Percentiles rank a stretch among this genome's conserved stretches.
Conservation (phyloP, 164 flowering plant genomes). For the grape (Vitis vinifera) region DNA sequence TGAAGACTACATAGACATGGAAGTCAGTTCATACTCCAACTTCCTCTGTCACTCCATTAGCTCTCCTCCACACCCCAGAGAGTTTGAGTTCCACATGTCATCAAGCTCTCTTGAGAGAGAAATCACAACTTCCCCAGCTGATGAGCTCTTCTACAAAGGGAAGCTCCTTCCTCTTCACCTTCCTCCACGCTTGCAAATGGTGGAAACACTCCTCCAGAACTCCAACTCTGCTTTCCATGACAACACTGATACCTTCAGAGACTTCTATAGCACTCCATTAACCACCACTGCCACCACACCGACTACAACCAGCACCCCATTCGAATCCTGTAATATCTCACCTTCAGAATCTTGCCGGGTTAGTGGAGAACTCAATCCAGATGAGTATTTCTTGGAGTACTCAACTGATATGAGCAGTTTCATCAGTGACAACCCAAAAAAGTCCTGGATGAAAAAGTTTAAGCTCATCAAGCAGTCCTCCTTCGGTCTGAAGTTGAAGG, state of each 20-base stretch:
- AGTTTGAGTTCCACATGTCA: conserved; percentile 68
- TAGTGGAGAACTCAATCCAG: conserved; percentile 48
- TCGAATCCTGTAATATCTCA: conserved; percentile 55
- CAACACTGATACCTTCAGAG: conserved; percentile 22
- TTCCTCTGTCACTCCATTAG: conserved; percentile 17
- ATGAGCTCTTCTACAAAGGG: conserved; percentile 71
- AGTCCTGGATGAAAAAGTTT: conserved; percentile 36
- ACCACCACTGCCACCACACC: conserved; percentile 33
- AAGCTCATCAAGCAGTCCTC: conserved; percentile 34
- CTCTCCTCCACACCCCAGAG: conserved; percentile 34
- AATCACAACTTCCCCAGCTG: conserved; percentile 58
- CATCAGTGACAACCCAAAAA: conserved; percentile 22
- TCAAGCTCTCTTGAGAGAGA: conserved; percentile 32
- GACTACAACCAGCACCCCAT: conserved; percentile 41
- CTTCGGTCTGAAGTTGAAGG: conserved; percentile 36
- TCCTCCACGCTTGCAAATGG: conserved; percentile 58
- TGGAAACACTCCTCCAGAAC: conserved; percentile 43
- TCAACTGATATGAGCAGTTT: conserved; percentile 10
- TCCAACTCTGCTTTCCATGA: conserved; percentile 4
- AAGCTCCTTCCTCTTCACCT: conserved; percentile 70
- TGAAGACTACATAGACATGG: conserved; percentile 88
- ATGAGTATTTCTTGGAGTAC: conserved; percentile 33
- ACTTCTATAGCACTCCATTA: conserved; percentile 46
- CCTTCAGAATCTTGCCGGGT: conserved; percentile 49
- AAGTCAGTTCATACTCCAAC: conserved; percentile 47